Percentiles rank a stretch among this genome's conserved stretches.
Evolutionary conservation across 768 basidiomycete species (phyloP).

Genomic region (Suillus subalutaceus): DNA sequence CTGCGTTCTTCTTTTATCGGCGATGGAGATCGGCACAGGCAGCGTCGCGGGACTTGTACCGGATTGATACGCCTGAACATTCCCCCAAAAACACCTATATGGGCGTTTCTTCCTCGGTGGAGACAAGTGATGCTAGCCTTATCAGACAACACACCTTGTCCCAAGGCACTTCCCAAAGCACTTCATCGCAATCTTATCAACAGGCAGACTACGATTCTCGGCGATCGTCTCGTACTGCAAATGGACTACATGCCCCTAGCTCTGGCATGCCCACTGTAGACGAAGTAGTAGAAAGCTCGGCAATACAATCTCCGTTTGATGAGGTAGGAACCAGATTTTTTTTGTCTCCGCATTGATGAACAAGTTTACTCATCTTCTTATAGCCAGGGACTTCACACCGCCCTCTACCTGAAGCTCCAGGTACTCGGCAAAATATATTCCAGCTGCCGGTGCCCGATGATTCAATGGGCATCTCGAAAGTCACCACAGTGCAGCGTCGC

Average conservation of each 20-base stretch:
- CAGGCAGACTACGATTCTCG: conserved; percentile 4
- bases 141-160: conserved; percentile 13
- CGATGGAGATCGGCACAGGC: conserved; percentile 30
- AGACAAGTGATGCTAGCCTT: conserved; percentile 17
- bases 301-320: conserved; percentile 12
- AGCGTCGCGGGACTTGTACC: conserved; percentile 18
- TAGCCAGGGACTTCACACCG: conserved; percentile 17
- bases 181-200: conserved; percentile 16
- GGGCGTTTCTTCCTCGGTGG: conserved; percentile 25
- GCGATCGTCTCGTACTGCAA: conserved; percentile 2
- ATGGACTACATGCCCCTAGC: neutral
- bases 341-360: neutral
- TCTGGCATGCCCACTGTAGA: conserved; percentile 13
- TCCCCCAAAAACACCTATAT: neutral
- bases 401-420: conserved; percentile 29
- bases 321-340: conserved; percentile 18
- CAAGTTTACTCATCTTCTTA: neutral
- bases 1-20: conserved; percentile 29
- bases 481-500: conserved; percentile 8
- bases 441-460: conserved; percentile 7
- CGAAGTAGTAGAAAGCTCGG: conserved; percentile 7
- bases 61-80: conserved; percentile 15
- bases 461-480: neutral
- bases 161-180: conserved; percentile 7
- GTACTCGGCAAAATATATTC: conserved; percentile 13